Evolutionary conservation across 1,284 basidiomycete species (phyloP).

Genomic region (Pholiota adiposa): DNA sequence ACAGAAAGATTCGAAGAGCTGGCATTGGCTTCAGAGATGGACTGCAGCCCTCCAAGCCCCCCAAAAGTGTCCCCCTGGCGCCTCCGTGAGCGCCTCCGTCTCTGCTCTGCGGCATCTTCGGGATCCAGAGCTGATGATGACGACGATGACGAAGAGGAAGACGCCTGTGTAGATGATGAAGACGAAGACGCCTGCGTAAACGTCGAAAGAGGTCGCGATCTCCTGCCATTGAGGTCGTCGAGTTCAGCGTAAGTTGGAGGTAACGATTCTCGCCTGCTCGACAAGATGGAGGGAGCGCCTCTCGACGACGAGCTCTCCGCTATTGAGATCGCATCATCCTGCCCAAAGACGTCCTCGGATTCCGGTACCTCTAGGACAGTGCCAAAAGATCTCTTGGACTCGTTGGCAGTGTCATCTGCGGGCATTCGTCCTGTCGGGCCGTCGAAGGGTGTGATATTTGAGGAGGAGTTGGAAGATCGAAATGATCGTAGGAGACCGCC

Average conservation of each 20-base stretch:
- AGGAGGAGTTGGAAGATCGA: not conserved
- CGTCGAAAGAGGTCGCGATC: not conserved
- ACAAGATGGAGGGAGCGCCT: not conserved
- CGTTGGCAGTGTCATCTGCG: not conserved
- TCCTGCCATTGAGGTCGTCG: not conserved
- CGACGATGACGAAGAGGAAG: not conserved
- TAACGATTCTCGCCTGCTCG: not conserved
- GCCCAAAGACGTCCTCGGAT: not conserved
- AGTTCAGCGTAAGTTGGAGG: not conserved
- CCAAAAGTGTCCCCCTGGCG: not conserved
- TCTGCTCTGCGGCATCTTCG: not conserved
- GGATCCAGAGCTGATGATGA: not conserved
- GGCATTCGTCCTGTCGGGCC: not conserved
- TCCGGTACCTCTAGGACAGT: not conserved
- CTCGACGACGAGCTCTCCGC: not conserved
- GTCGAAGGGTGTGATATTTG: not conserved
- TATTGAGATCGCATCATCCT: not conserved
- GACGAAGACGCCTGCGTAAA: not conserved
- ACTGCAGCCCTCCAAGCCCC: constrained; percentile 1
- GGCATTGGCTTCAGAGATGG: not conserved
- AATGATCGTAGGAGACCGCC: not conserved
- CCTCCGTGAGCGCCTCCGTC: not conserved
- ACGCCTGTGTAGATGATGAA: not conserved
- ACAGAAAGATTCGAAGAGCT: not conserved
- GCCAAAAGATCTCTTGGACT: not conserved